A percentile compares a stretch with the other conserved stretches of the same genome.
Conservation (phyloP, 73 alveolate species). For the Paramecium octaurelia region DNA sequence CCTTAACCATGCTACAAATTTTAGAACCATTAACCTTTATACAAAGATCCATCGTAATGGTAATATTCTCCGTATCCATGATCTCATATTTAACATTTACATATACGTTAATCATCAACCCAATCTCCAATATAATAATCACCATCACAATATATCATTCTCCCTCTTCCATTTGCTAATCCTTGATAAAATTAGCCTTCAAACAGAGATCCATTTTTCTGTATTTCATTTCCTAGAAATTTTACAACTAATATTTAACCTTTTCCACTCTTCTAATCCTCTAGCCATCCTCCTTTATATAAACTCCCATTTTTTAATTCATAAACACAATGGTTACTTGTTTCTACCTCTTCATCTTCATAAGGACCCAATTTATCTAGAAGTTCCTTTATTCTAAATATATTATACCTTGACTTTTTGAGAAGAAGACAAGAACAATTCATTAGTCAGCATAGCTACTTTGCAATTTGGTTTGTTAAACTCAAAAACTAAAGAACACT, state of each 20-base stretch:
- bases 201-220: conserved; percentile 48
- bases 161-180: neutral
- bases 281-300: conserved; percentile 58
- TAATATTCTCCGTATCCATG: conserved; percentile 64
- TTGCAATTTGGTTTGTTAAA: neutral
- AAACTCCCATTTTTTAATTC: conserved; percentile 58
- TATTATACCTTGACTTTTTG: neutral
- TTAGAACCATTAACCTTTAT: conserved; percentile 54
- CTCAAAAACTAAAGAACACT: neutral
- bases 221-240: conserved; percentile 44
- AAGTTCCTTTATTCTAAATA: neutral
- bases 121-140: conserved; percentile 35
- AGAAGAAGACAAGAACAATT: neutral
- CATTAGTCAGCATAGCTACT: neutral
- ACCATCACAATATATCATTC: neutral
- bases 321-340: neutral
- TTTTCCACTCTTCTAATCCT: conserved; percentile 57
- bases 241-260: conserved; percentile 32
- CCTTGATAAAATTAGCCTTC: conserved; percentile 59
- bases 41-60: neutral
- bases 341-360: conserved; percentile 3
- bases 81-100: neutral
- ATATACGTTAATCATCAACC: neutral
- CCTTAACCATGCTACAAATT: neutral
- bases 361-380: neutral